Conservation (phyloP, 768 basidiomycete genomes). For the Asterophora lycoperdoides region DNA sequence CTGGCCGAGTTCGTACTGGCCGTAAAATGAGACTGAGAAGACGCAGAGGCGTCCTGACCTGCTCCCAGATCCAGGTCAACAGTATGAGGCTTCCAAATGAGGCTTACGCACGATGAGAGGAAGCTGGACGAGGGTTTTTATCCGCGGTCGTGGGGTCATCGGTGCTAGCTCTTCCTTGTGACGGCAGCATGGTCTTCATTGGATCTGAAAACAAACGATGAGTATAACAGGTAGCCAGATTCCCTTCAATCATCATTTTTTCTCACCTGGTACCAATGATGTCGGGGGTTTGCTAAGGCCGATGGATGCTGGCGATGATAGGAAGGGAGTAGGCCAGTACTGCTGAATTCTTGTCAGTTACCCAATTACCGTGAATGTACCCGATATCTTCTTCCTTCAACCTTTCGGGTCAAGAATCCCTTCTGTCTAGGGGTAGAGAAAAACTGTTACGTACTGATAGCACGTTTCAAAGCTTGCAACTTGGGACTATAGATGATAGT, state of each 20-base stretch:
- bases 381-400: conserved; percentile 16
- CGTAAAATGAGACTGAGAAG: conserved; percentile 9
- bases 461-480: conserved; percentile 1
- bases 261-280: conserved; percentile 21
- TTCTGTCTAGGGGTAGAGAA: conserved; percentile 13
- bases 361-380: conserved; percentile 17
- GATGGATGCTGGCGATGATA: conserved; percentile 23
- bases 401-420: conserved; percentile 15
- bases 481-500: not conserved
- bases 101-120: conserved; percentile 20
- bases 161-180: conserved; percentile 30
- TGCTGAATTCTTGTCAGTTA: conserved; percentile 12
- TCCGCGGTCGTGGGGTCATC: conserved; percentile 25
- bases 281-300: conserved; percentile 29
- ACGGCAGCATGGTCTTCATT: conserved; percentile 27
- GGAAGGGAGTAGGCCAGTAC: conserved; percentile 15
- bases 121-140: conserved; percentile 18
- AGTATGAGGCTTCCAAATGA: conserved; percentile 1
- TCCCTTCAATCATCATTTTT: conserved; percentile 14
- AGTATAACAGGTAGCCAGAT: conserved; percentile 22
- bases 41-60: conserved; percentile 9
- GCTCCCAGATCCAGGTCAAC: conserved; percentile 7
- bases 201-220: conserved; percentile 15
- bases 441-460: conserved; percentile 9
- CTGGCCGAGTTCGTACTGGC: conserved; percentile 7